phyloP scores from a whole-genome alignment of 2,329 filamentous ascomycete genomes.

The Epichloe bromicola region DNA sequence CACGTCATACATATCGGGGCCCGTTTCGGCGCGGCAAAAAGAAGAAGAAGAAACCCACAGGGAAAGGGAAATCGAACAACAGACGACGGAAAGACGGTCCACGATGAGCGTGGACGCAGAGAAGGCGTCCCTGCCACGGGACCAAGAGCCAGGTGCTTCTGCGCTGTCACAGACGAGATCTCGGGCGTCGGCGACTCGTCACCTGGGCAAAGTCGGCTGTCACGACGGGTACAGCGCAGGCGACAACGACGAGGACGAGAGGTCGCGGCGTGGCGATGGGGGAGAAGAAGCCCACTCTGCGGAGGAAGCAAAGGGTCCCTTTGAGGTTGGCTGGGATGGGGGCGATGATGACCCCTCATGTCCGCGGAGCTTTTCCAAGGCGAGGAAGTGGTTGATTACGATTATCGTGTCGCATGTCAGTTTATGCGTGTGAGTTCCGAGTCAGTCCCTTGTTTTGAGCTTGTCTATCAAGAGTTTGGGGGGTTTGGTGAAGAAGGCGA shows the following conservation, averaged over 20 bases:
- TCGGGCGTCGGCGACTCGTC: background rate
- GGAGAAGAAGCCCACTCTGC: background rate
- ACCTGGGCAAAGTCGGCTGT: constrained; percentile 16
- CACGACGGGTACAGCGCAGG: constrained; percentile 33
- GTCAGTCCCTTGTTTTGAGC: background rate
- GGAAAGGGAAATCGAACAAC: background rate
- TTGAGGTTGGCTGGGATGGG: constrained; percentile 63
- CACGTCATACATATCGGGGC: background rate
- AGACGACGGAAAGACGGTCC: background rate
- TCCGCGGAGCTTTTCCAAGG: constrained; percentile 53
- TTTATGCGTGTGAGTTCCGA: constrained; percentile 65
- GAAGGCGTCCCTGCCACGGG: constrained; percentile 1
- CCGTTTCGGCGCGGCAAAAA: too few species aligned
- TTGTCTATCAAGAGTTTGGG: too few species aligned
- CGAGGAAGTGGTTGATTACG: constrained; percentile 70
- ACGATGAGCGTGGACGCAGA: background rate
- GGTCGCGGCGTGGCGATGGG: constrained; percentile 7
- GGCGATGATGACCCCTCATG: constrained; percentile 58
- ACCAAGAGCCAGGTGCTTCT: background rate
- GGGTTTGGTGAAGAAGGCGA: background rate
- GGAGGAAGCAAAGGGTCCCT: constrained; percentile 30
- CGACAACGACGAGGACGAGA: constrained; percentile 11
- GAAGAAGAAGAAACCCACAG: too few species aligned
- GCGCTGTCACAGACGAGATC: background rate
- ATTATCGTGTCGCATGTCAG: constrained; percentile 60